Conservation (phyloP, 1,284 basidiomycete genomes). For the Malassezia dermatis region DNA sequence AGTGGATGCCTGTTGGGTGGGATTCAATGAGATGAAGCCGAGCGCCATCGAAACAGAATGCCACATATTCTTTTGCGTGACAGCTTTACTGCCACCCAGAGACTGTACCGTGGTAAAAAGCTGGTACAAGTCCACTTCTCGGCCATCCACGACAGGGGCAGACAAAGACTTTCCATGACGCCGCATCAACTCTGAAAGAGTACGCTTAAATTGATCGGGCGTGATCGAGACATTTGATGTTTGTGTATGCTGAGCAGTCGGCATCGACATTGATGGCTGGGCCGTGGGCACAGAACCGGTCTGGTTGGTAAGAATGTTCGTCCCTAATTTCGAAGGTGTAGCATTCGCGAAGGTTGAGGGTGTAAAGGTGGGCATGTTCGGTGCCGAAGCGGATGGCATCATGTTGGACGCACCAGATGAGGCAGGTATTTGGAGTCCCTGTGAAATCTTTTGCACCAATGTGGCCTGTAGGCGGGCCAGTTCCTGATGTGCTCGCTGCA, state of each 20-base stretch:
- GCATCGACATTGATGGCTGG: neutral
- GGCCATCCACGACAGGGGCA: constrained; percentile 30
- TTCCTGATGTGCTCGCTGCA: constrained; percentile 27
- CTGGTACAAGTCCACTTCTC: constrained; percentile 34
- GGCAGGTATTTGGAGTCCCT: constrained; percentile 15
- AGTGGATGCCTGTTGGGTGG: constrained; percentile 27
- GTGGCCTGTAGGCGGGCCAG: constrained; percentile 24
- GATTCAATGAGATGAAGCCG: constrained; percentile 27
- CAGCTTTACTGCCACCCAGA: constrained; percentile 37
- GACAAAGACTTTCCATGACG: constrained; percentile 29
- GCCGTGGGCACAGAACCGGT: neutral
- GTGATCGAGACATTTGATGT: constrained; percentile 23
- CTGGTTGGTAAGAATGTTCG: neutral
- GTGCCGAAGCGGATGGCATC: neutral
- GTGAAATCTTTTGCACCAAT: constrained; percentile 20
- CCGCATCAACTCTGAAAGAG: constrained; percentile 34
- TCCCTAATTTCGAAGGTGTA: neutral
- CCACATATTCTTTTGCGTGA: constrained; percentile 36
- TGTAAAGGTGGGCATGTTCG: neutral
- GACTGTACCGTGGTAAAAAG: constrained; percentile 39
- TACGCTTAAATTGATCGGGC: constrained; percentile 41
- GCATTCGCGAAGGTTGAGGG: neutral
- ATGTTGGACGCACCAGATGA: neutral
- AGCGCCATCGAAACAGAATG: constrained; percentile 30
- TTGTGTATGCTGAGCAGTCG: constrained; percentile 7